Conservation (phyloP, 164 flowering plant species). For the Stephania japonica region DNA sequence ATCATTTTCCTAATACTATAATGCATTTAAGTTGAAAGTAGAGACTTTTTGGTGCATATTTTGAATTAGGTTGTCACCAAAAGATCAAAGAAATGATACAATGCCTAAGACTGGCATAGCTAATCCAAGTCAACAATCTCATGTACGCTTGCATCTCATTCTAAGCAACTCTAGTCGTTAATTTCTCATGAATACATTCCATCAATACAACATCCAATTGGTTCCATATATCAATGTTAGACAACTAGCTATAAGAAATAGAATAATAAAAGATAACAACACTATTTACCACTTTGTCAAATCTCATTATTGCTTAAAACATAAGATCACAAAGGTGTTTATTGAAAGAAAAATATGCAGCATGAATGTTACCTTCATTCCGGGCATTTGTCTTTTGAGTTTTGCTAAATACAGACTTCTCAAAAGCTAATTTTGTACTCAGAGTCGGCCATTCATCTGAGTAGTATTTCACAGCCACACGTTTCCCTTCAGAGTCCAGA, state of each 20-base stretch:
- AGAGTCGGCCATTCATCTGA: slow-evolving; percentile 60
- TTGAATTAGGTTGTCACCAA: too few species aligned
- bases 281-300: background rate
- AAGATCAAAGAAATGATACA: too few species aligned
- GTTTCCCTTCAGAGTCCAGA: slow-evolving; percentile 60
- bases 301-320: background rate
- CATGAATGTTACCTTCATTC: slow-evolving; percentile 33
- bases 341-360: background rate
- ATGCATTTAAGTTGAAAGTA: too few species aligned
- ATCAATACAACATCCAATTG: background rate
- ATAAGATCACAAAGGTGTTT: background rate
- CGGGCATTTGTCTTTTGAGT: slow-evolving; percentile 54
- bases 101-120: too few species aligned
- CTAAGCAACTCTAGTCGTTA: too few species aligned
- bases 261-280: background rate
- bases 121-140: too few species aligned
- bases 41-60: too few species aligned
- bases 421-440: slow-evolving; percentile 41
- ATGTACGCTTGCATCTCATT: too few species aligned
- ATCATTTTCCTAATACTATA: too few species aligned
- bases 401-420: slow-evolving; percentile 43
- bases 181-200: too few species aligned
- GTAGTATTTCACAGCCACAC: slow-evolving; percentile 57
- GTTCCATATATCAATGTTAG: background rate
- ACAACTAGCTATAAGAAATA: background rate